Evolutionary conservation across 2,329 filamentous ascomycete genomes (phyloP).

Genomic region (Pseudogymnoascus sp.): DNA sequence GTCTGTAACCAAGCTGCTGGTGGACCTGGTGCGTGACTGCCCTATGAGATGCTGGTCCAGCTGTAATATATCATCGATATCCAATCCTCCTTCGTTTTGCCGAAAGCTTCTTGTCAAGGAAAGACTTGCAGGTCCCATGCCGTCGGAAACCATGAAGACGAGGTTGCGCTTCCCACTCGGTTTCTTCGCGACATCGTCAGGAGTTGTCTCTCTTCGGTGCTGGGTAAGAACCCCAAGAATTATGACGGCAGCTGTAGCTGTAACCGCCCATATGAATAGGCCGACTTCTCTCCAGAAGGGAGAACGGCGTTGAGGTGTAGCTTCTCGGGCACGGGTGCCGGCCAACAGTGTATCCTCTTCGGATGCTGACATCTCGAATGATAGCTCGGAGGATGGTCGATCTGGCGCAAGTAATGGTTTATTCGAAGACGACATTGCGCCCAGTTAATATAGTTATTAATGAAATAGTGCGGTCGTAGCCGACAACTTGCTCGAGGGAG

Average conservation of each 20-base stretch:
- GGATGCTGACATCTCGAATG: slow-evolving; percentile 43
- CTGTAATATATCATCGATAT: slow-evolving; percentile 63
- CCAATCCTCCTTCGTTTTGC: slow-evolving; percentile 66
- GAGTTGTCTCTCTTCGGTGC: slow-evolving; percentile 42
- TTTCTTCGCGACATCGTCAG: slow-evolving; percentile 21
- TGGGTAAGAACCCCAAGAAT: slow-evolving; percentile 77
- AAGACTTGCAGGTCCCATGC: slow-evolving; percentile 91
- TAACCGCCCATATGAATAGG: slow-evolving; percentile 72
- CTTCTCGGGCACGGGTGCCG: slow-evolving; percentile 20
- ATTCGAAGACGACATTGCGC: neutral
- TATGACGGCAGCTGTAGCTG: slow-evolving; percentile 72
- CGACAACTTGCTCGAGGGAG: neutral
- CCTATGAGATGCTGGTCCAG: slow-evolving; percentile 89
- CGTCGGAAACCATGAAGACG: slow-evolving; percentile 98
- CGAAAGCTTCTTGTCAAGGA: slow-evolving; percentile 79
- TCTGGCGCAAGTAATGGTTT: slow-evolving; percentile 26
- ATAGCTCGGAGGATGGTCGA: slow-evolving; percentile 47
- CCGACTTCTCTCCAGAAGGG: slow-evolving; percentile 63
- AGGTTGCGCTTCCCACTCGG: slow-evolving; percentile 73
- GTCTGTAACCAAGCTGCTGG: slow-evolving; percentile 81
- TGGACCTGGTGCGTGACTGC: slow-evolving; percentile 76
- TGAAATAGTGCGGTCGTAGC: neutral
- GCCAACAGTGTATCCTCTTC: slow-evolving; percentile 32
- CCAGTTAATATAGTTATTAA: neutral
- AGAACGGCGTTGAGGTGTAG: slow-evolving; percentile 31